Conservation (phyloP, 257 asterid species). For the Fraxinus pennsylvanica region DNA sequence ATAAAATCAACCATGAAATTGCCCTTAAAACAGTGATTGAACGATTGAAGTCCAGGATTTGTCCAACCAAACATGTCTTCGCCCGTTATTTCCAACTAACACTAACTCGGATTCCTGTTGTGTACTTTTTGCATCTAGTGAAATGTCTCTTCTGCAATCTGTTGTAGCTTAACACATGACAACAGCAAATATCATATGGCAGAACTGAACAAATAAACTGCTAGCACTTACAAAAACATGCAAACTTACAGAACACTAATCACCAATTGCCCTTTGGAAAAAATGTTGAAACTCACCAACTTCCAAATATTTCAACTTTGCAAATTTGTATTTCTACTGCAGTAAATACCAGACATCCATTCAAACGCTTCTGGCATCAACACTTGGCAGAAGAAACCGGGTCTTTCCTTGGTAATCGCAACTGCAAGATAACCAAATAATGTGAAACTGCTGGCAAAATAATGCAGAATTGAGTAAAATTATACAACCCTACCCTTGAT, state of each 20-base stretch:
- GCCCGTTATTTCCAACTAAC: neutral
- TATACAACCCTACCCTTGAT: slow-evolving; percentile 54
- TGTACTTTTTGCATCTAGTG: neutral
- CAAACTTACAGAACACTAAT: neutral
- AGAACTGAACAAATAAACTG: neutral
- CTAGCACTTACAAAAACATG: neutral
- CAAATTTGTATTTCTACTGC: slow-evolving; percentile 8
- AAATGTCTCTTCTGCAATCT: neutral
- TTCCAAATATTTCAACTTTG: neutral
- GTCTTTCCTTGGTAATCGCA: slow-evolving; percentile 68
- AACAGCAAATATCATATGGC: neutral
- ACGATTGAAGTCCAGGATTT: neutral
- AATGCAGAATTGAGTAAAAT: neutral
- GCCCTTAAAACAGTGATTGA: neutral
- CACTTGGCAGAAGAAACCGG: slow-evolving; percentile 25
- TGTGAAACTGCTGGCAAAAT: neutral
- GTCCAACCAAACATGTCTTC: neutral
- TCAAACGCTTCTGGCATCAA: slow-evolving; percentile 4
- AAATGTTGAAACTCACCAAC: neutral
- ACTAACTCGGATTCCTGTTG: neutral
- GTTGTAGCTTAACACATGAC: neutral
- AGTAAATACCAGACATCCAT: neutral
- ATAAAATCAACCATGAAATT: neutral
- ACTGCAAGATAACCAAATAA: slow-evolving; percentile 47
- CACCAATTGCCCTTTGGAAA: neutral